Conservation (phyloP, 805 yeast species). For the Phaffomyces antillensis region DNA sequence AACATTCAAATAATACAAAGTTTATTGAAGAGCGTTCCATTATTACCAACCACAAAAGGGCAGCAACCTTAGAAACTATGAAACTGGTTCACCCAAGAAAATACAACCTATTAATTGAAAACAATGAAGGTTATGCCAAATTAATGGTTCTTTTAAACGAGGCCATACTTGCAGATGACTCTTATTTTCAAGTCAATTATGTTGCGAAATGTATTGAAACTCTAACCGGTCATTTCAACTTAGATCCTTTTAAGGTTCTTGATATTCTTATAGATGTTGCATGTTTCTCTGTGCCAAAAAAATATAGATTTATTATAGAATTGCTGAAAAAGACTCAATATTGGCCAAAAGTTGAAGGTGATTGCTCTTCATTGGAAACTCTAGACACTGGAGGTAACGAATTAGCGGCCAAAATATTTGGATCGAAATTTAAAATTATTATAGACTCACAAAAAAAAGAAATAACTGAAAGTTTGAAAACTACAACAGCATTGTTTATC, state of each 20-base stretch:
- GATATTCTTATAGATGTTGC: conserved; percentile 55
- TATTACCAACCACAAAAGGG: conserved; percentile 5
- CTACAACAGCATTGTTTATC: conserved; percentile 47
- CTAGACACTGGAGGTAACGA: conserved; percentile 47
- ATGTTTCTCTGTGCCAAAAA: conserved; percentile 34
- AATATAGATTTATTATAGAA: conserved; percentile 39
- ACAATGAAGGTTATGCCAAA: conserved; percentile 71
- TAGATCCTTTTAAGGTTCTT: conserved; percentile 67
- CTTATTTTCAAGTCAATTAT: conserved; percentile 34
- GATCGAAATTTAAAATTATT: conserved; percentile 32
- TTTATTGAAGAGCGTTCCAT: conserved; percentile 30
- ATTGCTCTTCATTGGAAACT: conserved; percentile 25
- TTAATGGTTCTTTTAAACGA: conserved; percentile 42
- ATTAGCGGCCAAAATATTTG: conserved; percentile 48
- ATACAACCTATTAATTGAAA: conserved; percentile 66
- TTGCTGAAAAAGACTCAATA: conserved; percentile 51
- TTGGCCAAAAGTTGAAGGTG: conserved; percentile 50
- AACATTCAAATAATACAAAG: conserved; percentile 22
- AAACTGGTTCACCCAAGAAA: conserved; percentile 33
- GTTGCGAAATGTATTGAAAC: conserved; percentile 43
- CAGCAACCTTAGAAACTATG: background rate
- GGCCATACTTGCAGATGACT: conserved; percentile 35
- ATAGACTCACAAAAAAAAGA: conserved; percentile 27
- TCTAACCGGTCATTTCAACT: conserved; percentile 64
- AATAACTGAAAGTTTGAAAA: conserved; percentile 36